These are phyloP conservation scores for Torulaspora indica DNA, from an alignment of 805 yeast species.

Conservation along the genomic window DNA sequence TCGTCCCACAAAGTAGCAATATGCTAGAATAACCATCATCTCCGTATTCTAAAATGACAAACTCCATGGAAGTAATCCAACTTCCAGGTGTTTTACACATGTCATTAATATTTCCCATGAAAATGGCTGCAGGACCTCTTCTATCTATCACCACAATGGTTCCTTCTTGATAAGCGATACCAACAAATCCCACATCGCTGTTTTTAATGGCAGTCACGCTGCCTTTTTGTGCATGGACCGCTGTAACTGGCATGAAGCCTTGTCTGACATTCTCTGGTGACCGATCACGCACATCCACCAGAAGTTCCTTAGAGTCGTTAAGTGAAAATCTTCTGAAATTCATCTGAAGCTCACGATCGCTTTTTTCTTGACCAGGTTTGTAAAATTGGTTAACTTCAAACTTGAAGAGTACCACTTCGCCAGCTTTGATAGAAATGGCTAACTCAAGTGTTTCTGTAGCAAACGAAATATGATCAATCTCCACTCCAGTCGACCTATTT, in stretches of 20 bases:
- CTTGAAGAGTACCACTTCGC: slow-evolving; percentile 71
- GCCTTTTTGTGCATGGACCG: slow-evolving; percentile 43
- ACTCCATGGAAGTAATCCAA: slow-evolving; percentile 58
- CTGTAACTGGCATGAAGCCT: slow-evolving; percentile 55
- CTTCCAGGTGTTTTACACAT: slow-evolving; percentile 25
- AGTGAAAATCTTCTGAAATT: slow-evolving; percentile 33
- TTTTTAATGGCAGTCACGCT: slow-evolving; percentile 56
- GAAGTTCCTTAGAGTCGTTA: slow-evolving; percentile 21
- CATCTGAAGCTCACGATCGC: slow-evolving; percentile 31
- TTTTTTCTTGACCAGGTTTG: slow-evolving; percentile 32
- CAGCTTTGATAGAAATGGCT: slow-evolving; percentile 59
- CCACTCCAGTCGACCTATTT: slow-evolving; percentile 41
- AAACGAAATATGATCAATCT: slow-evolving; percentile 59
- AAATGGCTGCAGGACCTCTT: slow-evolving; percentile 67
- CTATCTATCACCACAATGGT: slow-evolving; percentile 66
- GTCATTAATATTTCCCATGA: slow-evolving; percentile 35
- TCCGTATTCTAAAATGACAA: slow-evolving; percentile 61
- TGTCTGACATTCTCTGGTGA: slow-evolving; percentile 46
- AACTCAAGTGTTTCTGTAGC: slow-evolving; percentile 75
- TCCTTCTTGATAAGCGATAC: slow-evolving; percentile 70
- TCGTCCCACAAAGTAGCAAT: slow-evolving; percentile 66
- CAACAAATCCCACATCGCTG: slow-evolving; percentile 76
- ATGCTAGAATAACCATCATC: slow-evolving; percentile 65
- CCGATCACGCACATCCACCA: slow-evolving; percentile 49
- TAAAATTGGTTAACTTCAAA: slow-evolving; percentile 53